Percentiles rank a stretch among this genome's conserved stretches.
phyloP scores from a whole-genome alignment of 805 yeast genomes.

The Blastobotrys peoriensis region DNA sequence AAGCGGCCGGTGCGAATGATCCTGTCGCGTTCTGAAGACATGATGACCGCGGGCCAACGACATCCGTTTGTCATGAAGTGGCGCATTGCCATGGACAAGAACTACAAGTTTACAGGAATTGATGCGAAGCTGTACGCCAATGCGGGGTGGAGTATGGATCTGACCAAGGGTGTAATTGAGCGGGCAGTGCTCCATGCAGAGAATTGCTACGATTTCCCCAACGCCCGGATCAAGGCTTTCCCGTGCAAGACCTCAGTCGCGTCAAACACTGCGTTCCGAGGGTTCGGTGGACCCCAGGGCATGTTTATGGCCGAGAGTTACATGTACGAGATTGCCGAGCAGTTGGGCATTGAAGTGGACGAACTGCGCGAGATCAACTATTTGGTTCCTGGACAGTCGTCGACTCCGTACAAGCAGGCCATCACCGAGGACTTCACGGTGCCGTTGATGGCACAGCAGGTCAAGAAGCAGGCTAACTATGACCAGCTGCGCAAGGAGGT shows the following conservation, averaged over 20 bases:
- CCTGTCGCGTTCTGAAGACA: constrained; percentile 39
- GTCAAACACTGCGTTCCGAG: constrained; percentile 45
- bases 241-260: constrained; percentile 42
- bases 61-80: constrained; percentile 43
- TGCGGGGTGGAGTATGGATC: constrained; percentile 46
- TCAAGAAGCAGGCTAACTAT: constrained; percentile 33
- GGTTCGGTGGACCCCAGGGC: constrained; percentile 48
- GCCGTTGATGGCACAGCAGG: constrained; percentile 33
- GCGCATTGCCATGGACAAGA: constrained; percentile 38
- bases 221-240: constrained; percentile 33
- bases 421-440: constrained; percentile 38
- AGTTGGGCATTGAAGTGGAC: constrained; percentile 37
- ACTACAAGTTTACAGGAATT: constrained; percentile 37
- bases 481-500: constrained; percentile 33
- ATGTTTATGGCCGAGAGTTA: constrained; percentile 40
- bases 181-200: constrained; percentile 41
- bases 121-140: constrained; percentile 38
- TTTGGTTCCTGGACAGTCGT: constrained; percentile 26
- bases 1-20: constrained; percentile 39
- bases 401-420: constrained; percentile 38
- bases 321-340: constrained; percentile 36
- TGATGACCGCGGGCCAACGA: constrained; percentile 42
- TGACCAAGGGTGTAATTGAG: constrained; percentile 45
- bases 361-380: constrained; percentile 35
- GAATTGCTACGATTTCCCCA: constrained; percentile 40